Evolutionary conservation across 2,329 filamentous ascomycete genomes (phyloP), one percentile per base, ranked within the genome.

Genomic region (Clonostachys solani): DNA sequence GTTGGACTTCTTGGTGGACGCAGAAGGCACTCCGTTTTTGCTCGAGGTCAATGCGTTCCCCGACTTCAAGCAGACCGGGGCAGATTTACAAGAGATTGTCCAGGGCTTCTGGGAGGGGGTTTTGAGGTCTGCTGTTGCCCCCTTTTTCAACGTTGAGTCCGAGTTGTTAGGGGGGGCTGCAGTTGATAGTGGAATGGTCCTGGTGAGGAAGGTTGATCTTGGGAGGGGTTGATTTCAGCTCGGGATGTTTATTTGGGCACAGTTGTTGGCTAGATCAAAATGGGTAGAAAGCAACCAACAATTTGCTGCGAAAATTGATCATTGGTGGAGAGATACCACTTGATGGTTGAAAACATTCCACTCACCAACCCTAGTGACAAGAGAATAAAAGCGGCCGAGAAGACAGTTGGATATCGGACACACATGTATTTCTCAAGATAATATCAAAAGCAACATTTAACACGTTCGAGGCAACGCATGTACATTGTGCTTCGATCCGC

Each of bases 41-140:
- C 71, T 99, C 48, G 94, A 99, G 71, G 81, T 95, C 33, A 99
- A 99, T 71, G 89, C 92, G 1, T 99, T 95, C 67, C 94, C 94
- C 10, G 94, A 99, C 69, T 97, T 97, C 61, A 84, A 80, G 60
- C 92, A 97, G 79, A 96, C 91, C 15, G 94, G 94, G 9, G 91
- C 89, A 1, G 85, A 87, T 48, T 67, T 95, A 53, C 81, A 77
- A 60, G 79, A 71, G 0, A 66, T 97, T 38, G 85, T 99, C 19
- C 79, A 74, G 17, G 86, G 84, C 8, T 74, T 99, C 54, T 94
- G 95, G 75, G 77, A 81, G 57, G 87, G 81, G 12, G 85, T 89
- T 18, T 74, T 96, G 40, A 74, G 81, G 47, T 69, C 78, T 53
- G 88, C 75, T 3, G 79, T 96, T 2, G 71, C 66, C 65, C 65